phyloP scores from a whole-genome alignment of 495 filamentous ascomycete genomes.

The Podospora pseudocomata region DNA sequence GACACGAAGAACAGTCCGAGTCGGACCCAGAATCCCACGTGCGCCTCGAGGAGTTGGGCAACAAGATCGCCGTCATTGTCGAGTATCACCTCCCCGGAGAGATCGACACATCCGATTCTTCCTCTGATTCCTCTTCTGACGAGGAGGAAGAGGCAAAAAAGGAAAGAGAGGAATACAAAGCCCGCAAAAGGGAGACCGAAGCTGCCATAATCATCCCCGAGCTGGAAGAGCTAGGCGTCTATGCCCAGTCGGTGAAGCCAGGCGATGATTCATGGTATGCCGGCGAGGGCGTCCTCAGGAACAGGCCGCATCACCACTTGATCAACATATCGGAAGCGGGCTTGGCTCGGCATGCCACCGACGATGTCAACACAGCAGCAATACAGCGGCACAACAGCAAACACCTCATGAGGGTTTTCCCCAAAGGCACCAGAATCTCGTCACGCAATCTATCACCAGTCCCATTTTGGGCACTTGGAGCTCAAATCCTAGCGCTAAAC shows the following conservation, averaged over 20 bases:
- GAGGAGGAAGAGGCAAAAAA: constrained; percentile 41
- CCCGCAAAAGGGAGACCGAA: constrained; percentile 37
- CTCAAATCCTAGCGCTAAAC: constrained; percentile 55
- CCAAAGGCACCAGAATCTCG: constrained; percentile 55
- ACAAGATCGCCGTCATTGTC: constrained; percentile 53
- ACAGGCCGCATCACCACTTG: constrained; percentile 52
- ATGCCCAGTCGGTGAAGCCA: constrained; percentile 56
- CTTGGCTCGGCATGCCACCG: constrained; percentile 36
- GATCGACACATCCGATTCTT: constrained; percentile 24
- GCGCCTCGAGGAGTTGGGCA: constrained; percentile 43
- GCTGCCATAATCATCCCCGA: constrained; percentile 47
- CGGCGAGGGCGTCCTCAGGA: constrained; percentile 24
- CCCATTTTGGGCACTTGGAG: constrained; percentile 52
- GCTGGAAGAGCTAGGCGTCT: constrained; percentile 52
- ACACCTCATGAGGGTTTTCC: constrained; percentile 55
- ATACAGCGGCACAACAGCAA: constrained; percentile 49
- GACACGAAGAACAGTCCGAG: constrained; percentile 39
- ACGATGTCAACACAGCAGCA: constrained; percentile 22
- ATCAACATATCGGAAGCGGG: constrained; percentile 56
- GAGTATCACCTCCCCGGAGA: constrained; percentile 53
- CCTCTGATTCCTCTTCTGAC: constrained; percentile 25
- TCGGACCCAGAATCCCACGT: constrained; percentile 36
- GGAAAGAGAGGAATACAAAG: constrained; percentile 39
- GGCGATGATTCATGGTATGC: constrained; percentile 51
- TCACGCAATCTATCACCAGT: constrained; percentile 50